These are phyloP conservation scores for Maudiozyma turicensis DNA, from an alignment of 805 yeast species.

Conservation along the genomic window DNA sequence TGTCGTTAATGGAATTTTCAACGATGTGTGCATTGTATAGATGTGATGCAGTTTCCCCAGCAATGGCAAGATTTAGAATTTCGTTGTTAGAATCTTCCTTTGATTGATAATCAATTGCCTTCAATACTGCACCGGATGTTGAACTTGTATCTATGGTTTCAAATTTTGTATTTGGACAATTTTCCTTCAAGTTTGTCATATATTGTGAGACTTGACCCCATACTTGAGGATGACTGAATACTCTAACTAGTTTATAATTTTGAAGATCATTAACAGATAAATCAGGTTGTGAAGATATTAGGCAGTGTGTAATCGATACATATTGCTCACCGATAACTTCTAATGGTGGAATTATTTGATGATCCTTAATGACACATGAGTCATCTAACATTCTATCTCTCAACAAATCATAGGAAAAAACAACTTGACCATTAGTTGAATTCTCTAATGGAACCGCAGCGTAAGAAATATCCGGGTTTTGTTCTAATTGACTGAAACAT, in stretches of 20 bases:
- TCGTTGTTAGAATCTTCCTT: constrained; percentile 20
- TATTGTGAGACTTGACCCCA: constrained; percentile 85
- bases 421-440: constrained; percentile 91
- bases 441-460: constrained; percentile 88
- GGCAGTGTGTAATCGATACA: constrained; percentile 73
- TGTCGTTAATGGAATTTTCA: constrained; percentile 56
- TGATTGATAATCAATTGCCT: constrained; percentile 31
- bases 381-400: constrained; percentile 44
- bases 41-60: constrained; percentile 56
- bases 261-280: constrained; percentile 7
- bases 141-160: constrained; percentile 59
- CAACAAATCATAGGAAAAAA: constrained; percentile 70
- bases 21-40: constrained; percentile 50
- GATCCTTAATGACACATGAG: constrained; percentile 2
- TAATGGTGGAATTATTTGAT: constrained; percentile 31
- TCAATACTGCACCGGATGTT: constrained; percentile 77
- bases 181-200: constrained; percentile 30
- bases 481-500: constrained; percentile 51
- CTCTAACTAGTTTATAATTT: constrained; percentile 35
- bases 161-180: constrained; percentile 27
- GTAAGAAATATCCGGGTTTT: constrained; percentile 41
- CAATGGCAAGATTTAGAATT: constrained; percentile 56
- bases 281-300: constrained; percentile 36
- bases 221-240: constrained; percentile 94
- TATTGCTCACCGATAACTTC: constrained; percentile 66